These are phyloP conservation scores for Mercurialis annua DNA, from an alignment of 345 rosid genomes.

Conservation along the genomic window DNA sequence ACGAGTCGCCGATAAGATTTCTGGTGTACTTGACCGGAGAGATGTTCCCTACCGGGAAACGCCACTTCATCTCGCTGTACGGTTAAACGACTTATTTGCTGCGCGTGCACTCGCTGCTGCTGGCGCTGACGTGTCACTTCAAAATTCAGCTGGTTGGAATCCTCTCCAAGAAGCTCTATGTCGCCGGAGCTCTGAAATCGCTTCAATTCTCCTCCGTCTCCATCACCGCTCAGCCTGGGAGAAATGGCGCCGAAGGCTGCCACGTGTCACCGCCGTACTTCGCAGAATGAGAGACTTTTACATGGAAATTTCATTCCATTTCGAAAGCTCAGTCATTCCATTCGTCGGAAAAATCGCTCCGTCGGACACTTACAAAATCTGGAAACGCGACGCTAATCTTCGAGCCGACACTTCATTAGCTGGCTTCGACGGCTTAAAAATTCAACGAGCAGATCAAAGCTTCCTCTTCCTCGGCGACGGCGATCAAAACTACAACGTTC, in stretches of 20 bases:
- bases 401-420: slow-evolving; percentile 82
- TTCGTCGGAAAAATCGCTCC: slow-evolving; percentile 87
- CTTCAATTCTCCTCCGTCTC: slow-evolving; percentile 40
- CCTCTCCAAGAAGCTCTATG: slow-evolving; percentile 78
- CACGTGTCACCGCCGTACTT: slow-evolving; percentile 61
- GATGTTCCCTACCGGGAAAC: slow-evolving; percentile 82
- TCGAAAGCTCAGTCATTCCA: slow-evolving; percentile 92
- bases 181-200: slow-evolving; percentile 55
- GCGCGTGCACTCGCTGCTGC: slow-evolving; percentile 50
- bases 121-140: slow-evolving; percentile 74
- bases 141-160: slow-evolving; percentile 81
- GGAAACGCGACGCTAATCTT: slow-evolving; percentile 90
- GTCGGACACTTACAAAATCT: slow-evolving; percentile 89
- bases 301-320: slow-evolving; percentile 87
- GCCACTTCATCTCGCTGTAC: slow-evolving; percentile 85
- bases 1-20: slow-evolving; percentile 64
- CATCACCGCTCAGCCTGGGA: slow-evolving; percentile 76
- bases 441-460: slow-evolving; percentile 83
- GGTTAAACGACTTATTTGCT: slow-evolving; percentile 54
- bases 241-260: slow-evolving; percentile 88
- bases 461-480: slow-evolving; percentile 86
- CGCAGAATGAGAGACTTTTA: slow-evolving; percentile 90
- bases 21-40: slow-evolving; percentile 69
- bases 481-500: slow-evolving; percentile 44
- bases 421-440: slow-evolving; percentile 86